Evolutionary conservation across 352 stramenopile species (phyloP).

Genomic region (Phytophthora macrochlamydospora): DNA sequence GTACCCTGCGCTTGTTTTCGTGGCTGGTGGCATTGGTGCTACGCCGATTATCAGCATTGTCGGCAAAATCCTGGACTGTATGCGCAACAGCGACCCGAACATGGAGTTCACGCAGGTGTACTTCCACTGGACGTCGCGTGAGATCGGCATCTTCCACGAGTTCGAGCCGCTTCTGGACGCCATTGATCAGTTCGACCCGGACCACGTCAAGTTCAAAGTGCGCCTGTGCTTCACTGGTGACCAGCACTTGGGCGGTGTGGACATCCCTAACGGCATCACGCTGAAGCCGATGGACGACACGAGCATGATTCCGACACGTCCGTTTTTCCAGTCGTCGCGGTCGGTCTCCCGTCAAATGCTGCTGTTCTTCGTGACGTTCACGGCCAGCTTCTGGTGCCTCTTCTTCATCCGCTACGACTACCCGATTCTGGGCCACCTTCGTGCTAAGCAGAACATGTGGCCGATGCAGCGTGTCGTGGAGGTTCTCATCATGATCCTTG

Average conservation of each 20-base stretch:
- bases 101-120: slow-evolving; percentile 78
- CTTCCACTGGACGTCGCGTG: slow-evolving; percentile 85
- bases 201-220: slow-evolving; percentile 70
- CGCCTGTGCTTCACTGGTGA: slow-evolving; percentile 83
- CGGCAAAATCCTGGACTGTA: slow-evolving; percentile 83
- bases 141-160: slow-evolving; percentile 87
- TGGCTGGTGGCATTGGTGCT: slow-evolving; percentile 86
- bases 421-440: slow-evolving; percentile 62
- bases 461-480: slow-evolving; percentile 83
- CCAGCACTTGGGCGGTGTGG: slow-evolving; percentile 72
- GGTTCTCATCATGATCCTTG: slow-evolving; percentile 70
- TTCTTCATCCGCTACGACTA: slow-evolving; percentile 78
- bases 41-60: slow-evolving; percentile 91
- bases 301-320: slow-evolving; percentile 76
- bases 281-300: slow-evolving; percentile 86
- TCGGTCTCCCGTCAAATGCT: slow-evolving; percentile 74
- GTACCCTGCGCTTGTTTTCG: slow-evolving; percentile 79
- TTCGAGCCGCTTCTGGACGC: slow-evolving; percentile 82
- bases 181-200: slow-evolving; percentile 76
- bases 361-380: slow-evolving; percentile 85
- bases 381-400: slow-evolving; percentile 68
- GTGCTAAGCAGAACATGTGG: slow-evolving; percentile 81
- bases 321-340: slow-evolving; percentile 75
- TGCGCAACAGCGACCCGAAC: slow-evolving; percentile 78
- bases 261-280: slow-evolving; percentile 75